Evolutionary conservation across 106 monocot species (phyloP).

Genomic region (Apostasia ramifera): DNA sequence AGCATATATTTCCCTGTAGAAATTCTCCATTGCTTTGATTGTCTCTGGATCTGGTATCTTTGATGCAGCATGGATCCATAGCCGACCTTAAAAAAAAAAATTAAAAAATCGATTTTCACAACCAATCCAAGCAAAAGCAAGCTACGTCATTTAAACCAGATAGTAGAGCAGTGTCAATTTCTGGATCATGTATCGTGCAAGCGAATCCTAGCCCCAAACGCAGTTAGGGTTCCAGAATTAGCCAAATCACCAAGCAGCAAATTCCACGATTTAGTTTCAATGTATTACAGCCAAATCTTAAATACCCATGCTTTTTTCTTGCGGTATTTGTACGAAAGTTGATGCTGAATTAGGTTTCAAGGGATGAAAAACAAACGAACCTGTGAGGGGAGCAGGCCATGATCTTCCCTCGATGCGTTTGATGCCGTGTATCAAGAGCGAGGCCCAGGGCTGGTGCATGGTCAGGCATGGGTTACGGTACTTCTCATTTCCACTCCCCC

Average conservation of each 20-base stretch:
- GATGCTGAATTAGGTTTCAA: too few species aligned
- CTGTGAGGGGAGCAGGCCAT: constrained; percentile 80
- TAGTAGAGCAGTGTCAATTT: too few species aligned
- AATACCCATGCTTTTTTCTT: too few species aligned
- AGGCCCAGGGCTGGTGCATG: constrained; percentile 99
- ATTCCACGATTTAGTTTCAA: too few species aligned
- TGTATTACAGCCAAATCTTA: too few species aligned
- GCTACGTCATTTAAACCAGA: neutral
- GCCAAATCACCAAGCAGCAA: too few species aligned
- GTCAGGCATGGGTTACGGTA: constrained; percentile 78
- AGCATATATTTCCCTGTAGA: constrained; percentile 81
- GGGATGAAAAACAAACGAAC: constrained; percentile 11
- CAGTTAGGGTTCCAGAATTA: too few species aligned
- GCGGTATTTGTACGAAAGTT: too few species aligned
- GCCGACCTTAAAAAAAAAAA: constrained; percentile 41
- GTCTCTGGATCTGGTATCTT: constrained; percentile 74
- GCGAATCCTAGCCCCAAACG: too few species aligned
- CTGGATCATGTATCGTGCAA: too few species aligned
- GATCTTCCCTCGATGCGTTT: constrained; percentile 91
- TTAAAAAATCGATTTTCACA: neutral
- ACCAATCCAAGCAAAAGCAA: neutral
- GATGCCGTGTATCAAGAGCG: constrained; percentile 79
- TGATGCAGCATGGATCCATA: constrained; percentile 91
- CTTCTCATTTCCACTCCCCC: constrained; percentile 19
- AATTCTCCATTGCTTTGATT: constrained; percentile 83